Conservation (phyloP, 2,329 filamentous ascomycete species). For the Ceratocystis cubensis region DNA sequence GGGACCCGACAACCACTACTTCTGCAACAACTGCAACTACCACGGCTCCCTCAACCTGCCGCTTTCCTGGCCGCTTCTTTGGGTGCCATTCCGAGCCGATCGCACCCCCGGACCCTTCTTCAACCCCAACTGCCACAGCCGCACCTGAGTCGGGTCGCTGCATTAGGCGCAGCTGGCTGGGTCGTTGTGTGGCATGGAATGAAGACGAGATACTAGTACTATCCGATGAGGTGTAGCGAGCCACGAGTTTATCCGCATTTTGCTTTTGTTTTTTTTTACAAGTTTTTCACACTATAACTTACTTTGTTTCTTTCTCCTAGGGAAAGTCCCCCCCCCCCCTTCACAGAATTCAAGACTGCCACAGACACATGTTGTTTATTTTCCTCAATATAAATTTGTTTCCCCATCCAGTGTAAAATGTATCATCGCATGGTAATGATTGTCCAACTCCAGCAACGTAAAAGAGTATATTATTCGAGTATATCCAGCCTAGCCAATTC, state of each 20-base stretch:
- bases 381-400: background rate
- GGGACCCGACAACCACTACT: constrained; percentile 34
- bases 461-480: background rate
- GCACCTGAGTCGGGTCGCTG: constrained; percentile 28
- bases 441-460: background rate
- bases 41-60: constrained; percentile 29
- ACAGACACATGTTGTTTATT: background rate
- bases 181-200: constrained; percentile 32
- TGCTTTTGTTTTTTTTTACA: background rate
- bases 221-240: constrained; percentile 28
- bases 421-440: background rate
- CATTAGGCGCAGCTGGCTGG: constrained; percentile 32
- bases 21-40: constrained; percentile 25
- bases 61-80: constrained; percentile 38
- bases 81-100: constrained; percentile 35
- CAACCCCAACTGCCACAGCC: constrained; percentile 24
- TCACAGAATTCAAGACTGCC: background rate
- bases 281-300: background rate
- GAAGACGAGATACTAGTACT: constrained; percentile 24
- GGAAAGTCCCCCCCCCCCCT: background rate
- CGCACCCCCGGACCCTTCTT: constrained; percentile 23
- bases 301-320: background rate
- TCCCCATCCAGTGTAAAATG: background rate
- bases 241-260: background rate
- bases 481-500: background rate